Evolutionary conservation across 75 land plant genomes (phyloP), one percentile per base, ranked within the genome.

Genomic region (Ceratopteris richardii): DNA sequence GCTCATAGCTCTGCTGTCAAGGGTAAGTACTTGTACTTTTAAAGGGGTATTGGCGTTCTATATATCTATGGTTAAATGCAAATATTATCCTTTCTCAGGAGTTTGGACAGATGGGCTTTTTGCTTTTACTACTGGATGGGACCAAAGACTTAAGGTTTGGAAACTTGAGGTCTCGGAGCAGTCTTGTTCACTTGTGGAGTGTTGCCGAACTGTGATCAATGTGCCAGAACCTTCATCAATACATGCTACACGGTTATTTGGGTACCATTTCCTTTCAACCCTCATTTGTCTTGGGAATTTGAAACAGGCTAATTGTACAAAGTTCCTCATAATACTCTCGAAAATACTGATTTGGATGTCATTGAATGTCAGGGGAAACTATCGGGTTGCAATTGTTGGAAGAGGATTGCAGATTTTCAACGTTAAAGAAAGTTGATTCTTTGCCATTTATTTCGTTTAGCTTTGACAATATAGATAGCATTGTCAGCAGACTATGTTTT

Each of bases 1-100:
- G 98, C 98, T 58, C 98, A 94, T 69, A 79, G 79, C 66, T 89
- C 98, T 33, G 84, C 98, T n/a, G 68, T 94, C 28, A 89, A 94
- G 81, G 98, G 98, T 85, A 61, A 44, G 11, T 12, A 17, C 27
- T 44, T 9, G 37, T 9, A 33, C n/a, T n/a, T n/a, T n/a, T n/a
- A n/a, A n/a, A n/a, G n/a, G n/a, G n/a, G n/a, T n/a, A 51, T 27
- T 11, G 20, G 28, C 22, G 25, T 29, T 42, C 19, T 46, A 44
- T 60, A 1, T 22, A 16, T 25, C 14, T 56, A 4, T 17, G 14
- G 7, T 14, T 5, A 22, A 56, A 21, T 13, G 5, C 6, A 12
- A 7, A 25, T 56, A 14, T 25, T 21, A 16, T 56, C 27, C 13
- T 56, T 56, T 56, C 46, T 52, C 70, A 93, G 98, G 96, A 52